Percentiles rank a stretch among this genome's conserved stretches.
These are phyloP conservation scores for Sporisorium sorghi DNA, from an alignment of 1,284 basidiomycete genomes.

Conservation along the genomic window DNA sequence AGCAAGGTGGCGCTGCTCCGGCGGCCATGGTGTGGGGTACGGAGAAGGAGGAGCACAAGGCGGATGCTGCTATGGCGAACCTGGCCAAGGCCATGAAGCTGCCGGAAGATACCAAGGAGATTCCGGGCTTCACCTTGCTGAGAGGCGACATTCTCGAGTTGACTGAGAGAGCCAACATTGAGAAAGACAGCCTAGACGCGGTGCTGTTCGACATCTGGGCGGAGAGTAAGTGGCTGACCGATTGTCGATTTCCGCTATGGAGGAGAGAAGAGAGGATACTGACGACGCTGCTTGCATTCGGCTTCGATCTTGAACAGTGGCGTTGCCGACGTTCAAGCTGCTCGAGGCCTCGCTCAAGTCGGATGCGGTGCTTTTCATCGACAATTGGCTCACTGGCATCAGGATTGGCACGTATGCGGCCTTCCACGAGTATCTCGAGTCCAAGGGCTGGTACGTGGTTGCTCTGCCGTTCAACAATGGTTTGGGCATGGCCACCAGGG, in stretches of 20 bases:
- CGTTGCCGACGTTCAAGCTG: slow-evolving; percentile 44
- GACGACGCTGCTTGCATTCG: neutral
- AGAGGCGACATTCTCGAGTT: slow-evolving; percentile 38
- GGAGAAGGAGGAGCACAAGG: slow-evolving; percentile 46
- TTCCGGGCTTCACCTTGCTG: slow-evolving; percentile 35
- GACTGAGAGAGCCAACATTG: slow-evolving; percentile 26
- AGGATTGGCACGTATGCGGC: slow-evolving; percentile 30
- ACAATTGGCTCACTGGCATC: slow-evolving; percentile 41
- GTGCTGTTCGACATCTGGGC: slow-evolving; percentile 51
- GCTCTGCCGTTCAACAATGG: slow-evolving; percentile 49
- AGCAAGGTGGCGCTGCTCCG: neutral
- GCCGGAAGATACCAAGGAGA: slow-evolving; percentile 22
- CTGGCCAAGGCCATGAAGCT: slow-evolving; percentile 25
- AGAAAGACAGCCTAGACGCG: slow-evolving; percentile 26
- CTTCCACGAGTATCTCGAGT: slow-evolving; percentile 35
- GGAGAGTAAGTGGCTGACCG: slow-evolving; percentile 24
- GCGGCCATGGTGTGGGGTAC: slow-evolving; percentile 35
- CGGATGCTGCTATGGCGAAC: slow-evolving; percentile 26
- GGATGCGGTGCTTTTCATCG: slow-evolving; percentile 41
- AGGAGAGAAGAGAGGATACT: neutral
- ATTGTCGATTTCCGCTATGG: neutral
- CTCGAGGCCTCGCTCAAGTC: slow-evolving; percentile 31
- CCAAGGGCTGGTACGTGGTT: slow-evolving; percentile 35
- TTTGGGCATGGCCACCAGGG: slow-evolving; percentile 36
- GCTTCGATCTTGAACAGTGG: slow-evolving; percentile 16